A percentile compares a stretch with the other conserved stretches of the same genome.
Evolutionary conservation across 2,329 filamentous ascomycete species (phyloP).

Genomic region (Hortaea sp.): DNA sequence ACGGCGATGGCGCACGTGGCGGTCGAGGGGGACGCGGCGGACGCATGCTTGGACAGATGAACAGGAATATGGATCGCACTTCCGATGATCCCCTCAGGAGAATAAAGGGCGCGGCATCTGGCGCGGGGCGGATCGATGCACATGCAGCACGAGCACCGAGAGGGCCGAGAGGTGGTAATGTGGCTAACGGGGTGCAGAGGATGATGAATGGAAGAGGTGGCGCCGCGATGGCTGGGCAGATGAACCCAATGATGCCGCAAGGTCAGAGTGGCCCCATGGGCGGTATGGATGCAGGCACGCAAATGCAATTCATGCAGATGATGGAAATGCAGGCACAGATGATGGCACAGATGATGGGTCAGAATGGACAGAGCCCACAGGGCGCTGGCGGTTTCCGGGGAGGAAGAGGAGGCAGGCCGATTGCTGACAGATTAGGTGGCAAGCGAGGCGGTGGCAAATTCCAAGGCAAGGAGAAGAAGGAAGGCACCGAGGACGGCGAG

Average conservation of each 20-base stretch:
- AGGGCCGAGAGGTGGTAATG: slow-evolving; percentile 47
- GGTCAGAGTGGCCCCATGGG: slow-evolving; percentile 29
- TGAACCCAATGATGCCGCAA: slow-evolving; percentile 35
- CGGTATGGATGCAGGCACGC: slow-evolving; percentile 48
- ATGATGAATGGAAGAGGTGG: slow-evolving; percentile 20
- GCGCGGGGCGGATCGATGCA: slow-evolving; percentile 70
- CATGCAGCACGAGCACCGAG: slow-evolving; percentile 57
- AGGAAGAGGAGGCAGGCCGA: slow-evolving; percentile 41
- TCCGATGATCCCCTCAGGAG: slow-evolving; percentile 62
- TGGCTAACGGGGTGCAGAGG: slow-evolving; percentile 35
- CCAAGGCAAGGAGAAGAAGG: neutral
- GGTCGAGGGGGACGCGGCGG: slow-evolving; percentile 53
- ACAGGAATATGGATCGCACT: slow-evolving; percentile 66
- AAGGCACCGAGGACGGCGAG: slow-evolving; percentile 19
- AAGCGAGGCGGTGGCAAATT: slow-evolving; percentile 24
- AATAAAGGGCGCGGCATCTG: slow-evolving; percentile 57
- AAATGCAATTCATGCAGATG: slow-evolving; percentile 60
- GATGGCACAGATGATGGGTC: slow-evolving; percentile 57
- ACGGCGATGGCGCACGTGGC: slow-evolving; percentile 40
- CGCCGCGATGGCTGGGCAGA: slow-evolving; percentile 8
- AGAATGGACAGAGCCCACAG: slow-evolving; percentile 10
- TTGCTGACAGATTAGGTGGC: slow-evolving; percentile 61
- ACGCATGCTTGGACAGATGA: slow-evolving; percentile 66
- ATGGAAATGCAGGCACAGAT: slow-evolving; percentile 63
- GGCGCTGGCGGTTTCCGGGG: slow-evolving; percentile 11